Conservation (phyloP, 805 yeast species). For the Jamesozyma spencerorum region DNA sequence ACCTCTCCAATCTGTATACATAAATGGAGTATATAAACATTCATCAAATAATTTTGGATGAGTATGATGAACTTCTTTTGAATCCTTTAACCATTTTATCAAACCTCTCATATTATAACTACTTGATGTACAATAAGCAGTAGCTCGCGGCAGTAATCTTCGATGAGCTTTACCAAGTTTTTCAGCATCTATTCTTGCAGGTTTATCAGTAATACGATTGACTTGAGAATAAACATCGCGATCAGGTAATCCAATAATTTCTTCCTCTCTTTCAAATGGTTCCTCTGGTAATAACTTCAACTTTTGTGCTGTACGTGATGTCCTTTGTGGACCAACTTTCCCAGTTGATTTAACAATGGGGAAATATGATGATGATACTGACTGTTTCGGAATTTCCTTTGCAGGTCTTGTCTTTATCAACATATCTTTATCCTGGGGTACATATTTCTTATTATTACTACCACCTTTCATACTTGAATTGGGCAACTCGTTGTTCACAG, state of each 20-base stretch:
- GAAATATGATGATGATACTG: conserved; percentile 1
- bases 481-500: too few relatives aligned
- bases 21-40: conserved; percentile 87
- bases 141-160: conserved; percentile 80
- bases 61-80: conserved; percentile 63
- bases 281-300: conserved; percentile 63
- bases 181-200: conserved; percentile 91
- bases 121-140: conserved; percentile 94
- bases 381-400: not conserved
- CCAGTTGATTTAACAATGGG: not conserved
- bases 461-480: too few relatives aligned
- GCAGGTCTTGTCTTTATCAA: not conserved
- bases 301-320: conserved; percentile 66
- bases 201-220: conserved; percentile 69
- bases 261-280: conserved; percentile 19
- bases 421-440: not conserved
- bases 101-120: conserved; percentile 84
- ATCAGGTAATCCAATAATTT: conserved; percentile 12
- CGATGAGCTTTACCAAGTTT: conserved; percentile 70
- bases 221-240: conserved; percentile 75
- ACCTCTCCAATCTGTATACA: conserved; percentile 67
- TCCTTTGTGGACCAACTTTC: conserved; percentile 53
- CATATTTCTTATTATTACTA: not conserved
- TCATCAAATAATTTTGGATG: conserved; percentile 88
- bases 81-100: conserved; percentile 73